Conservation (phyloP, 495 filamentous ascomycete genomes). For the Penicillium roqueforti region DNA sequence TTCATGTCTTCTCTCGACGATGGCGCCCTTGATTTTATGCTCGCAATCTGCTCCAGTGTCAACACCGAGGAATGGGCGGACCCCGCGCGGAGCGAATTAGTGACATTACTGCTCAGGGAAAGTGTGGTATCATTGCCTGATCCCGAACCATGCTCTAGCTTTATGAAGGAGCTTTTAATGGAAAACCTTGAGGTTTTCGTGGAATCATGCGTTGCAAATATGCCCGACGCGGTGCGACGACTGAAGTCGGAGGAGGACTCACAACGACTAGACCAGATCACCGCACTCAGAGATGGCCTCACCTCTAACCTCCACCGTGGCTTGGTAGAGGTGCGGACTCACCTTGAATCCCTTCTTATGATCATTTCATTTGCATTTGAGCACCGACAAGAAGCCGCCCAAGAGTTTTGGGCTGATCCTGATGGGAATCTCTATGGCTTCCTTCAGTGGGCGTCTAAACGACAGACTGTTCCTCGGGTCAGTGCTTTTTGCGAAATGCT, state of each 20-base stretch:
- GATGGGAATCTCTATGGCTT: constrained; percentile 92
- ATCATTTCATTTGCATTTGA: constrained; percentile 91
- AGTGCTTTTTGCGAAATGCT: constrained; percentile 96
- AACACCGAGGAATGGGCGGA: constrained; percentile 76
- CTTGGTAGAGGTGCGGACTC: constrained; percentile 56
- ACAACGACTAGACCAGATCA: constrained; percentile 66
- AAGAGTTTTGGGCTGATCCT: constrained; percentile 81
- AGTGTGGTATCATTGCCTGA: constrained; percentile 62
- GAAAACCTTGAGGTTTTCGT: constrained; percentile 77
- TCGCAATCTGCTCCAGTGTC: constrained; percentile 76
- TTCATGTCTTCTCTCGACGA: constrained; percentile 79
- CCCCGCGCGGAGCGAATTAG: constrained; percentile 66
- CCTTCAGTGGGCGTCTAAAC: constrained; percentile 87
- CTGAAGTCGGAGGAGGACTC: constrained; percentile 87
- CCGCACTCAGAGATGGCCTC: constrained; percentile 45
- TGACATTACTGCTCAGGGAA: constrained; percentile 72
- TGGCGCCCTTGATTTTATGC: constrained; percentile 85
- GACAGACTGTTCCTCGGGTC: constrained; percentile 87
- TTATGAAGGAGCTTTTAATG: constrained; percentile 67
- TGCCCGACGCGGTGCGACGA: constrained; percentile 84
- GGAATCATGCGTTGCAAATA: constrained; percentile 89
- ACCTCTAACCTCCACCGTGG: constrained; percentile 44
- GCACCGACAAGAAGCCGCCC: constrained; percentile 71
- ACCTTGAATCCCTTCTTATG: constrained; percentile 87
- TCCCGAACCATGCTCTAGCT: constrained; percentile 52